Evolutionary conservation across 129 eudicot genomes (phyloP).

Genomic region (Artemisia annua): DNA sequence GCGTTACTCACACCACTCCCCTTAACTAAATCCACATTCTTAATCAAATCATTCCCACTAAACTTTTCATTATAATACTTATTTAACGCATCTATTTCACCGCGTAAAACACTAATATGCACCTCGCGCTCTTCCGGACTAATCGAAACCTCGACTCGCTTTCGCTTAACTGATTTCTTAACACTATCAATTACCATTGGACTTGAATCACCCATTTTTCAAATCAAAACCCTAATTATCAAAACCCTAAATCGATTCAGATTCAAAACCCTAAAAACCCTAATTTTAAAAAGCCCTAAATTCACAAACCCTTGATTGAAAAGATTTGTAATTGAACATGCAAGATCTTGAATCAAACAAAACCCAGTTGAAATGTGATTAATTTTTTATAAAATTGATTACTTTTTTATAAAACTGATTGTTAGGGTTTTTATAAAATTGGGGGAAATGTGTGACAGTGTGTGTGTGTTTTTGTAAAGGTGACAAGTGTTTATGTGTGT

Average conservation of each 20-base stretch:
- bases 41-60: conserved; percentile 6
- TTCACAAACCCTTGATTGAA: no score
- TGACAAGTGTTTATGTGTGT: no score
- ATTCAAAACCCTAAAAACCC: background rate
- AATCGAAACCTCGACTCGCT: conserved; percentile 43
- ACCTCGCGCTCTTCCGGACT: conserved; percentile 46
- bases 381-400: no score
- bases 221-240: conserved; percentile 12
- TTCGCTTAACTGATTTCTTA: conserved; percentile 56
- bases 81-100: conserved; percentile 52
- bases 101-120: conserved; percentile 36
- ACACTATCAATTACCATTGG: conserved; percentile 43
- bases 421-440: no score
- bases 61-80: conserved; percentile 43
- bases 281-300: no score
- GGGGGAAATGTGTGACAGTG: no score
- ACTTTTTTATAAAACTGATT: no score
- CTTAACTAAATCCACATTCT: conserved; percentile 12
- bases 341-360: no score
- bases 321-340: no score
- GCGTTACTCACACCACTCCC: conserved; percentile 23
- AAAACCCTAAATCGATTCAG: conserved; percentile 21
- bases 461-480: no score
- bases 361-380: no score
- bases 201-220: conserved; percentile 43